A percentile compares a stretch with the other conserved stretches of the same genome.
These are phyloP conservation scores for Allomyces javanicus DNA, from an alignment of 192 early-diverging fungal species.

Conservation along the genomic window DNA sequence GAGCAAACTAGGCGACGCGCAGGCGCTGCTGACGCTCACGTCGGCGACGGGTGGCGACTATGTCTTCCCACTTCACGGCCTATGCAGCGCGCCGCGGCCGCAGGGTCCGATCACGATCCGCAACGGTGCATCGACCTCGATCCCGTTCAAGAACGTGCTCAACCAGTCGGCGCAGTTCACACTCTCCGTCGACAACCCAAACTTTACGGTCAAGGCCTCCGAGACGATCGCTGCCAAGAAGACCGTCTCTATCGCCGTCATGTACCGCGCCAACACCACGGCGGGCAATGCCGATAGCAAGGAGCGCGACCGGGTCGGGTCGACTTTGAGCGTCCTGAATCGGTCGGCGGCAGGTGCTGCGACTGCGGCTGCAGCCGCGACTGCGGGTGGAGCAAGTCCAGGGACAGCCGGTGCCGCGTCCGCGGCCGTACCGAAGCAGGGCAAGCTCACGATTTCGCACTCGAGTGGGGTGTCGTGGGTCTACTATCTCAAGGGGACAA, in stretches of 20 bases:
- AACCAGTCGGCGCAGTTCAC: constrained; percentile 21
- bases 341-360: background rate
- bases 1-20: constrained; percentile 31
- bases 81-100: constrained; percentile 28
- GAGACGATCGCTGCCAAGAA: constrained; percentile 35
- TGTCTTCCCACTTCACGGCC: constrained; percentile 30
- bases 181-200: constrained; percentile 33
- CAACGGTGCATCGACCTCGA: constrained; percentile 14
- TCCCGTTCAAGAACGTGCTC: constrained; percentile 43
- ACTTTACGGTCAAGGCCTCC: constrained; percentile 26
- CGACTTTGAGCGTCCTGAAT: constrained; percentile 2
- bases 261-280: constrained; percentile 5
- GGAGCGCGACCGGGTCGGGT: background rate
- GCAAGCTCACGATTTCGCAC: constrained; percentile 7
- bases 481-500: constrained; percentile 4
- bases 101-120: constrained; percentile 39
- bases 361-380: no score
- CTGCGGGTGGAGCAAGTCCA: constrained; percentile 1
- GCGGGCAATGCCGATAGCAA: no score
- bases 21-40: constrained; percentile 23
- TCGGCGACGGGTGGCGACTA: constrained; percentile 37
- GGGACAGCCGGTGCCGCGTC: background rate
- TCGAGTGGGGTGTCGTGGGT: constrained; percentile 6
- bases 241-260: constrained; percentile 21
- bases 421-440: background rate